Base-by-base conservation (phyloP, 768 basidiomycete genomes). In the Sporobolomyces roseus region DNA sequence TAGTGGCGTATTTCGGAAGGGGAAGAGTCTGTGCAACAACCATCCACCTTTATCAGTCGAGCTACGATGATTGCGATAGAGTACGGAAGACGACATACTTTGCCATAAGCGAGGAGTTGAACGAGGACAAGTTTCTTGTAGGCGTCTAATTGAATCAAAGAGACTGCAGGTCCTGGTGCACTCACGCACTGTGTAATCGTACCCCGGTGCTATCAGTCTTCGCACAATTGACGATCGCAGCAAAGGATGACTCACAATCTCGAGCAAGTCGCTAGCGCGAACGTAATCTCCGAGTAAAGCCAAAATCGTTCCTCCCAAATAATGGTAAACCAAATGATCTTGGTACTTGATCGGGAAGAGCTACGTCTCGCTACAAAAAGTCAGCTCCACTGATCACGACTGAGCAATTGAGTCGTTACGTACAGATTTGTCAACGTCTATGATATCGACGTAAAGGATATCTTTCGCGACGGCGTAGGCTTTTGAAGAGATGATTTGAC, bases 241-340 rank as follows among this genome's bases (percentile, higher is more conserved):
- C 9, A 45, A 23, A 10, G 49, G 21, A 84, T 84, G 29, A 86
- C 86, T 66, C 56, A 87, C 88, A 32, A 88, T 87, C 79, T 94
- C 91, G 56, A 93, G 87, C 70, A 84, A 86, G 63, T 90, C 87
- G 65, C 86, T 85, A 0, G 91, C 89, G 13, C 86, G 83, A 3
- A 80, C 74, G 85, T 87, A 92, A 23, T 81, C 81, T 73, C 86
- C 85, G 49, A 89, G 80, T 0, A 85, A 85, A 0, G 84, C 83
- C 1, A 87, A 81, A 1, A 83, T 83, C n/a, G 89, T 80, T 2
- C 90, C 91, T 4, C 87, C 90, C 3, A 85, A 80, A 77, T 92
- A 91, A 80, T 93, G 89, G 76, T 92, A 92, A n/a, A 84, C 79
- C 29, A 94, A 82, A 74, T 88, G 88, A 77, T 93, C 91, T 71